These are phyloP conservation scores for Ceratobasidium theobromae DNA, from an alignment of 1,284 basidiomycete genomes.

Conservation along the genomic window DNA sequence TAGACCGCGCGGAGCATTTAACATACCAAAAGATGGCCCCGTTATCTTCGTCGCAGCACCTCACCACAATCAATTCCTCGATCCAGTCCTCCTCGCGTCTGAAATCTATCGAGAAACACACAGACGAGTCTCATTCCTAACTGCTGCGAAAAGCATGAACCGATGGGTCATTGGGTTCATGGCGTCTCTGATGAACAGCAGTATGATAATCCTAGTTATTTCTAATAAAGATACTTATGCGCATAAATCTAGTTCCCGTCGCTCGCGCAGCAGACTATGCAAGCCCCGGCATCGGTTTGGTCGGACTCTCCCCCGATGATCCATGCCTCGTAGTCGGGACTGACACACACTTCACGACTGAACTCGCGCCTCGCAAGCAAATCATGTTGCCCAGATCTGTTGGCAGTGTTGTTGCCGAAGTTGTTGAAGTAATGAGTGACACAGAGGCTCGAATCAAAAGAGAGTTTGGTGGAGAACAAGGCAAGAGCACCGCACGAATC, in stretches of 20 bases:
- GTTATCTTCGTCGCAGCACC: conserved; percentile 97
- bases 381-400: conserved; percentile 86
- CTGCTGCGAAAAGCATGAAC: conserved; percentile 91
- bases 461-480: conserved; percentile 82
- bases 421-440: conserved; percentile 88
- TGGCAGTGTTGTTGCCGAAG: conserved; percentile 78
- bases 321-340: conserved; percentile 78
- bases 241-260: conserved; percentile 74
- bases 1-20: conserved; percentile 90
- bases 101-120: conserved; percentile 86
- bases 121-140: conserved; percentile 84
- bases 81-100: conserved; percentile 85
- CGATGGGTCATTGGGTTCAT: conserved; percentile 81
- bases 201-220: conserved; percentile 50
- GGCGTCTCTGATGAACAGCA: conserved; percentile 84
- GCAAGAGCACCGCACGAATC: conserved; percentile 71
- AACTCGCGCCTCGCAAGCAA: conserved; percentile 82
- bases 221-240: conserved; percentile 5
- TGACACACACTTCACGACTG: conserved; percentile 75
- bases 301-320: conserved; percentile 74
- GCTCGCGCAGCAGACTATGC: conserved; percentile 89
- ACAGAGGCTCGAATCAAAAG: conserved; percentile 83
- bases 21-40: conserved; percentile 89
- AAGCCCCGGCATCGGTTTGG: conserved; percentile 72
- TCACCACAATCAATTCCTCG: conserved; percentile 97